Conservation (phyloP, 2,329 filamentous ascomycete genomes). For the Fusarium sp. region DNA sequence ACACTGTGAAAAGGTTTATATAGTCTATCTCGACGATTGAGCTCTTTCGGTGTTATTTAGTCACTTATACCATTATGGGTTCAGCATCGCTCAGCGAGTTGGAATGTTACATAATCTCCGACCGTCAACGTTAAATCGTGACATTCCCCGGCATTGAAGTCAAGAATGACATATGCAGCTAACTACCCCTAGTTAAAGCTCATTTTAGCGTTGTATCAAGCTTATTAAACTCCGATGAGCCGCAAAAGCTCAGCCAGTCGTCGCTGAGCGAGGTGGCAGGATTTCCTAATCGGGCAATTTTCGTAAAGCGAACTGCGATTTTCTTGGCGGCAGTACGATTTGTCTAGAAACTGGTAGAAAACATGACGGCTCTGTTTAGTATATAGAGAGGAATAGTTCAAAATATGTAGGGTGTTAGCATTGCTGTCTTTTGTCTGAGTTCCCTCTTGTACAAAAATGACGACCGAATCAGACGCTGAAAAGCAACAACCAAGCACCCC, state of each 20-base stretch:
- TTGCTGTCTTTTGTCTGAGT: neutral
- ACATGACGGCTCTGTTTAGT: accelerated
- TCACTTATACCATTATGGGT: neutral
- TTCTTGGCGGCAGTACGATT: too few relatives aligned
- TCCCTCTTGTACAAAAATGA: neutral
- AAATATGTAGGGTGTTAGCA: accelerated
- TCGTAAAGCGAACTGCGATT: neutral
- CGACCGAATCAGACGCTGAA: neutral
- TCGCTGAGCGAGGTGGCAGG: neutral
- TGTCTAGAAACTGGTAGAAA: neutral
- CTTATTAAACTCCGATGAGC: neutral
- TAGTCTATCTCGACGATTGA: accelerated
- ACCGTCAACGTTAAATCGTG: neutral
- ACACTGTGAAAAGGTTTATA: neutral
- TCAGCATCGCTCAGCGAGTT: conserved; percentile 5
- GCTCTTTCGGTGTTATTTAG: neutral
- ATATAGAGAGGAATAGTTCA: accelerated
- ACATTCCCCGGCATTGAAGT: neutral
- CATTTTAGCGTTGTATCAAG: too few relatives aligned
- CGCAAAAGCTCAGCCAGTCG: too few relatives aligned
- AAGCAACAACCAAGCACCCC: neutral
- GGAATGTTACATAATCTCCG: neutral
- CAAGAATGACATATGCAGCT: neutral
- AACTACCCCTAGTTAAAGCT: accelerated
- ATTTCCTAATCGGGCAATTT: neutral